Evolutionary conservation across 306 rosid species (phyloP), one percentile per base, ranked within the genome.

Genomic region (Fragaria vesca): DNA sequence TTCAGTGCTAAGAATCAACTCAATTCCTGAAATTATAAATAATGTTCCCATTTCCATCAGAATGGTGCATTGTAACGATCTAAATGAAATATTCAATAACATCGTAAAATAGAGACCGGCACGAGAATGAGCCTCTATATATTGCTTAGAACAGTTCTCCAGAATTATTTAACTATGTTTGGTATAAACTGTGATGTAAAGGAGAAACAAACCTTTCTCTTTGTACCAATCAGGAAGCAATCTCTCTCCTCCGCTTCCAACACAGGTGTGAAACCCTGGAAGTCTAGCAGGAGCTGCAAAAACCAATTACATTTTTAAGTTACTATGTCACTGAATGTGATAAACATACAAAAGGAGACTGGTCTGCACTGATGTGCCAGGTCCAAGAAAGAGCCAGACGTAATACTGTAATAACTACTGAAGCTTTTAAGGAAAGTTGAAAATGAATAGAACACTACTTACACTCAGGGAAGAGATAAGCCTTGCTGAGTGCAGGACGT

Each of bases 401-500:
- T 75, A 71, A 62, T 18, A 67, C 42, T 58, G 12, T 3, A 43
- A 10, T 43, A 42, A 46, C 72, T 9, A 42, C 60, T 24, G 52
- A 30, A 1, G 45, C 46, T 17, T 66, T n/a, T 12, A 3, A 5
- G 5, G 3, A 34, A 45, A 58, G 7, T 2, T 18, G 47, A 30
- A 61, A 45, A 1, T 60, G 20, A 52, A 48, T 18, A 17, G 30
- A 17, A 21, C 62, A 74, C 1, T 47, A 82, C 99, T 87, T 87
- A 95, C 99, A 95, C 72, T 93, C 97, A 12, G 99, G 99, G 54
- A 93, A 90, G 75, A 95, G 91, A 83, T 95, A 95, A 47, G 86
- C 97, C 89, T 95, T 95, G 93, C 99, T 95, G 48, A 95, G 94
- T 55, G 97, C 99, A 82, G 99, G 97, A 78, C 99, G 99, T 82